Evolutionary conservation across 148 eudicot genomes (phyloP).

Genomic region (Heliosperma pusillum): DNA sequence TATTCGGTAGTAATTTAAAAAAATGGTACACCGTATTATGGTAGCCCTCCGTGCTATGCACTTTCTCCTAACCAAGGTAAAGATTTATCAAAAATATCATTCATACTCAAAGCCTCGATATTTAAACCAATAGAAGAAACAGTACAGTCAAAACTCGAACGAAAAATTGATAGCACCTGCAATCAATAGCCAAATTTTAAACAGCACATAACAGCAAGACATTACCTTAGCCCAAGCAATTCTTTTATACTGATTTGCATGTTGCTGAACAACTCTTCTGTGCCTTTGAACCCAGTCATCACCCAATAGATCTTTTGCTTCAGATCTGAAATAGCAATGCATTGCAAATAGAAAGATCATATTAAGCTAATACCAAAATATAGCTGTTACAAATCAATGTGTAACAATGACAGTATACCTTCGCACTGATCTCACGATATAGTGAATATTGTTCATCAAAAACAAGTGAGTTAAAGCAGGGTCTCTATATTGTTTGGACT

Average conservation of each 20-base stretch:
- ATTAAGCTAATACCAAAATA: slow-evolving; percentile 6
- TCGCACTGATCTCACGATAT: slow-evolving; percentile 95
- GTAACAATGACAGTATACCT: slow-evolving; percentile 43
- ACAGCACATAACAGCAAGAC: slow-evolving; percentile 13
- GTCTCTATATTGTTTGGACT: slow-evolving; percentile 93
- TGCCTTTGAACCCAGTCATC: slow-evolving; percentile 99
- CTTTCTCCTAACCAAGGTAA: too few relatives aligned
- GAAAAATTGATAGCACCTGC: neutral
- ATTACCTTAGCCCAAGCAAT: slow-evolving; percentile 95
- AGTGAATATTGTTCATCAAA: slow-evolving; percentile 96
- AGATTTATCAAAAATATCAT: neutral
- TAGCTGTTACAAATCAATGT: neutral
- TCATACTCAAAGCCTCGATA: neutral
- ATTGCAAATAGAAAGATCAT: neutral
- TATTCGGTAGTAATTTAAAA: too few relatives aligned
- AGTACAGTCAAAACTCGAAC: neutral
- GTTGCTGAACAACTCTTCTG: slow-evolving; percentile 91
- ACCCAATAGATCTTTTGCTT: slow-evolving; percentile 88
- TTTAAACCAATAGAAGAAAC: neutral
- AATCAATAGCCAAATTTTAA: neutral
- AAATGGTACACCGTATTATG: too few relatives aligned
- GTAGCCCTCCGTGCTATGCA: too few relatives aligned
- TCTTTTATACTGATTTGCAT: slow-evolving; percentile 95
- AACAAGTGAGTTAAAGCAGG: slow-evolving; percentile 81
- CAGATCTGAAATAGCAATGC: slow-evolving; percentile 52